Percentiles rank a stretch among this genome's conserved stretches.
Conservation (phyloP, 768 basidiomycete genomes). For the Sutorius australiensis region DNA sequence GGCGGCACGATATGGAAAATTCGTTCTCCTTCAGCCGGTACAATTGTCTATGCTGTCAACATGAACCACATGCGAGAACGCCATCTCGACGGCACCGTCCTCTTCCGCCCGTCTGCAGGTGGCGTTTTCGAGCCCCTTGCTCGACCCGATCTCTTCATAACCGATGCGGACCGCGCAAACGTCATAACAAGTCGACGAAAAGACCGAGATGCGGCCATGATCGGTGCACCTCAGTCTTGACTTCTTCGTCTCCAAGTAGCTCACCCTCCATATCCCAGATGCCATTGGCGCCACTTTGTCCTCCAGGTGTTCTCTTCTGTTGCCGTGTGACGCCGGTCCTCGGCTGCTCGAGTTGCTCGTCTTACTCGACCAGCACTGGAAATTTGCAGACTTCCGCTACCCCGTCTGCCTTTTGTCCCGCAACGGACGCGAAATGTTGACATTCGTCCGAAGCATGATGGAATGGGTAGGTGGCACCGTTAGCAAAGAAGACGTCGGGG, state of each 20-base stretch:
- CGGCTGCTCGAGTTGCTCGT: slow-evolving; percentile 96
- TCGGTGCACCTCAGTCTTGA: slow-evolving; percentile 49
- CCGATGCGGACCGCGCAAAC: slow-evolving; percentile 81
- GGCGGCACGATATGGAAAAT: slow-evolving; percentile 99
- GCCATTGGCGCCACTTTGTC: slow-evolving; percentile 84
- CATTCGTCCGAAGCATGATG: slow-evolving; percentile 94
- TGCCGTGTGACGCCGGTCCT: slow-evolving; percentile 92
- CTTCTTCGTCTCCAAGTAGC: not conserved
- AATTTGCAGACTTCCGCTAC: slow-evolving; percentile 74
- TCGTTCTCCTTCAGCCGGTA: slow-evolving; percentile 94
- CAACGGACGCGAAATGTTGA: slow-evolving; percentile 89
- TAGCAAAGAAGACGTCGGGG: slow-evolving; percentile 87
- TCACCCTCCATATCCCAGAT: slow-evolving; percentile 44
- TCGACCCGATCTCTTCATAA: slow-evolving; percentile 89
- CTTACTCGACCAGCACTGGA: slow-evolving; percentile 96
- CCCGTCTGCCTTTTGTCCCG: slow-evolving; percentile 93
- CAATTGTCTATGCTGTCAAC: slow-evolving; percentile 91
- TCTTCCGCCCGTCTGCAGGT: slow-evolving; percentile 69
- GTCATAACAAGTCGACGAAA: slow-evolving; percentile 84
- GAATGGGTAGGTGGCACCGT: slow-evolving; percentile 98
- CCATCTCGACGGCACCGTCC: slow-evolving; percentile 90
- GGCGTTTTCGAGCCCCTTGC: slow-evolving; percentile 83
- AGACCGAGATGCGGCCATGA: slow-evolving; percentile 84
- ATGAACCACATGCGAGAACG: slow-evolving; percentile 96
- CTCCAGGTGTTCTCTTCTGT: slow-evolving; percentile 74